These are phyloP conservation scores for Pythium scleroteichum DNA, from an alignment of 352 stramenopile genomes.

Conservation along the genomic window DNA sequence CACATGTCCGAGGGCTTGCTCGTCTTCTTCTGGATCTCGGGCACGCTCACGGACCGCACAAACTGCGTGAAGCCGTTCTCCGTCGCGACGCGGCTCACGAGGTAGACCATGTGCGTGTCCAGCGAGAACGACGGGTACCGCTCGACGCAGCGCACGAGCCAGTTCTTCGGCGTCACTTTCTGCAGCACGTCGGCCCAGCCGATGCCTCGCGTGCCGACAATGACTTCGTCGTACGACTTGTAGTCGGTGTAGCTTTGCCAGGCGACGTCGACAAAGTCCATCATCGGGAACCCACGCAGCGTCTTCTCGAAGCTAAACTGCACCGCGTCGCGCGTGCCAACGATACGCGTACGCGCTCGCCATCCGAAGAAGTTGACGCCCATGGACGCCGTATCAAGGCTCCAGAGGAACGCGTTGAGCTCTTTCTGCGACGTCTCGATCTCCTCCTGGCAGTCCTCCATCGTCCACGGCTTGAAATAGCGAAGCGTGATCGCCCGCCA, in stretches of 20 bases:
- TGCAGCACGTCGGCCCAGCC: not conserved
- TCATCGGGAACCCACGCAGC: not conserved
- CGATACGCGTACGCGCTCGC: not conserved
- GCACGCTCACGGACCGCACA: not conserved
- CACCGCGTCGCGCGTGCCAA: not conserved
- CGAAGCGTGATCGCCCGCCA: no score
- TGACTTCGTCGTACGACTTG: not conserved
- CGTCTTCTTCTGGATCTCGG: not conserved
- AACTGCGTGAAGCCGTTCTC: conserved; percentile 2
- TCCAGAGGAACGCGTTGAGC: no score
- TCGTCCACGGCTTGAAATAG: no score
- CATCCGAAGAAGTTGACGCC: conserved; percentile 2
- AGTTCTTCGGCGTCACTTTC: not conserved
- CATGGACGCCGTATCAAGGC: no score
- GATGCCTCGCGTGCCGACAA: not conserved
- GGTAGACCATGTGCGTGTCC: conserved; percentile 1
- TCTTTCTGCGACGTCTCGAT: no score
- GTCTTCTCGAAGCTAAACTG: conserved; percentile 2
- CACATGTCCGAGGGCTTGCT: not conserved
- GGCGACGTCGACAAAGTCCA: not conserved
- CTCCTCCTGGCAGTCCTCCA: no score
- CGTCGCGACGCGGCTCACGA: conserved; percentile 1
- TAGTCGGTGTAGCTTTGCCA: not conserved
- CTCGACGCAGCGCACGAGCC: not conserved
- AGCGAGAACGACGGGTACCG: not conserved